Conservation (phyloP, 2,329 filamentous ascomycete species). For the Thielaviopsis ethacetica region DNA sequence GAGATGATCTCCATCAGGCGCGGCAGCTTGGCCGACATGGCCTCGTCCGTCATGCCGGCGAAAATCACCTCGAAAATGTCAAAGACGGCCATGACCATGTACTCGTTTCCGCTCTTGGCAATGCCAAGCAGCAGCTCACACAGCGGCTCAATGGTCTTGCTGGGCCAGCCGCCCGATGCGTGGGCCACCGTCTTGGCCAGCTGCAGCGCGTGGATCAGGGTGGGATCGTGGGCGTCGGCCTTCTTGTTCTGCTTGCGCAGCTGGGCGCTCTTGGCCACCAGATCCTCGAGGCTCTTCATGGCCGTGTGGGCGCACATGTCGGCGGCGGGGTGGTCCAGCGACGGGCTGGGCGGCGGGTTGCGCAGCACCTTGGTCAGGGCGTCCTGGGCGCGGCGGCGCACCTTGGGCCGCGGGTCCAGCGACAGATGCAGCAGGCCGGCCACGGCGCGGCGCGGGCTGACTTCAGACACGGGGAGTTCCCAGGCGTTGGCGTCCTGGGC, state of each 20-base stretch:
- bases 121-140: slow-evolving; percentile 83
- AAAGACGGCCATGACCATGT: slow-evolving; percentile 89
- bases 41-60: slow-evolving; percentile 73
- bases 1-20: slow-evolving; percentile 80
- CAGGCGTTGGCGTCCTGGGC: slow-evolving; percentile 79
- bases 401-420: slow-evolving; percentile 79
- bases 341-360: slow-evolving; percentile 77
- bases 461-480: slow-evolving; percentile 68
- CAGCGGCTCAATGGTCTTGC: slow-evolving; percentile 81
- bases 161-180: slow-evolving; percentile 87
- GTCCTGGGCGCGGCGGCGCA: slow-evolving; percentile 84
- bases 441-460: slow-evolving; percentile 74
- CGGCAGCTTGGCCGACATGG: slow-evolving; percentile 78
- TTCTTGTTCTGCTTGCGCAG: slow-evolving; percentile 50
- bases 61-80: slow-evolving; percentile 98
- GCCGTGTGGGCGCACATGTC: slow-evolving; percentile 93
- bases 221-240: slow-evolving; percentile 54
- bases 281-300: slow-evolving; percentile 60
- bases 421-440: slow-evolving; percentile 73
- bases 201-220: slow-evolving; percentile 80
- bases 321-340: slow-evolving; percentile 82
- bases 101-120: slow-evolving; percentile 80
- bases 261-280: slow-evolving; percentile 44
- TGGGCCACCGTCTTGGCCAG: slow-evolving; percentile 78
- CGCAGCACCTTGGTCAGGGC: slow-evolving; percentile 69